A percentile compares a stretch with the other conserved stretches of the same genome.
Evolutionary conservation across 148 eudicot genomes (phyloP).

Genomic region (Simmondsia chinensis): DNA sequence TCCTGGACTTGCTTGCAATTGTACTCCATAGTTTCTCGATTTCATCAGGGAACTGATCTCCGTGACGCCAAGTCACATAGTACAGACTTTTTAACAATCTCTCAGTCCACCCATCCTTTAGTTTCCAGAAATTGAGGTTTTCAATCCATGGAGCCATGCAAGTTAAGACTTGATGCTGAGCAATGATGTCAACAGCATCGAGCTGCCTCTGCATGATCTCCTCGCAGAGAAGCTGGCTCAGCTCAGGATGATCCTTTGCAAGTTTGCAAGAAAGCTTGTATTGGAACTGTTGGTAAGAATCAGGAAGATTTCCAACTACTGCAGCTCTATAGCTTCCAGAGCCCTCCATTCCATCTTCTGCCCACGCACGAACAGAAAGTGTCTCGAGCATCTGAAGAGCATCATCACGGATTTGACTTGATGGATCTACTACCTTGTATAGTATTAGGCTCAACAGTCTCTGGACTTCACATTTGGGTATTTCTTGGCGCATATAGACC

Average conservation of each 20-base stretch:
- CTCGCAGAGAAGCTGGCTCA: conserved; percentile 97
- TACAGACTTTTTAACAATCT: conserved; percentile 85
- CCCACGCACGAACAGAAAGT: conserved; percentile 94
- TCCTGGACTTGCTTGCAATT: conserved; percentile 90
- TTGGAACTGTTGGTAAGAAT: conserved; percentile 96
- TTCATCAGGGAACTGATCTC: conserved; percentile 99
- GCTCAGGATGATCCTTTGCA: conserved; percentile 97
- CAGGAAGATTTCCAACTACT: conserved; percentile 98
- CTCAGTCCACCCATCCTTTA: conserved; percentile 98
- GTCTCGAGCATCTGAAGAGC: conserved; percentile 99
- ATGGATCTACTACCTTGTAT: conserved; percentile 97
- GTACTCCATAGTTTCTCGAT: conserved; percentile 99
- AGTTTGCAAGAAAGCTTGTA: conserved; percentile 98
- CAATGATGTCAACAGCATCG: conserved; percentile 98
- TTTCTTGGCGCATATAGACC: conserved; percentile 99
- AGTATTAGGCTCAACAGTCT: conserved; percentile 89
- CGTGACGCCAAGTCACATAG: conserved; percentile 98
- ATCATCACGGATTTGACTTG: conserved; percentile 98
- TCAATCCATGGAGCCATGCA: conserved; percentile 99
- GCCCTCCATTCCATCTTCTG: conserved; percentile 83
- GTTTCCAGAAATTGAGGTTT: conserved; percentile 94
- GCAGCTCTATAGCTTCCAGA: conserved; percentile 97
- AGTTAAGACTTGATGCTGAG: conserved; percentile 95
- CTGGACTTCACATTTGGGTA: conserved; percentile 98
- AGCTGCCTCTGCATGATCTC: conserved; percentile 99